phyloP scores from a whole-genome alignment of 495 filamentous ascomycete species.

The Sphaerosporella brunnea region DNA sequence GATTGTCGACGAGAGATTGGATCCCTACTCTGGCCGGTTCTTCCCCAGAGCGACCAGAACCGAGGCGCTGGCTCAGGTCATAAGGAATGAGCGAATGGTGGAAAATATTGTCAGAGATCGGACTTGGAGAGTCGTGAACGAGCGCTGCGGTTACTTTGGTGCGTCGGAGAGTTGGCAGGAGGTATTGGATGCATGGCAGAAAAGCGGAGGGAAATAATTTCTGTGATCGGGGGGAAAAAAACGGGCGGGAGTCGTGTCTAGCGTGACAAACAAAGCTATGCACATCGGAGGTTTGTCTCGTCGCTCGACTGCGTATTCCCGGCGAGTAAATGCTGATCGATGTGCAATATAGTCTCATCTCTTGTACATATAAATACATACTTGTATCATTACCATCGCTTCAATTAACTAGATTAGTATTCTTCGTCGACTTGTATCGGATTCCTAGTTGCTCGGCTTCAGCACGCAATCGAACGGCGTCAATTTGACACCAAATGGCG shows the following conservation, averaged over 20 bases:
- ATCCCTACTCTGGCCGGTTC: slow-evolving; percentile 77
- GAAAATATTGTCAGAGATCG: slow-evolving; percentile 71
- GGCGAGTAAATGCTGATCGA: too few relatives aligned
- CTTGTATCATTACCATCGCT: too few relatives aligned
- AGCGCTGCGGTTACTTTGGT: slow-evolving; percentile 55
- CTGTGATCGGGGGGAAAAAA: too few relatives aligned
- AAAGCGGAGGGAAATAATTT: neutral
- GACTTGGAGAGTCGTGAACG: slow-evolving; percentile 66
- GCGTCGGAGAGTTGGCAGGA: slow-evolving; percentile 44
- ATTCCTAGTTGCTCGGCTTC: too few relatives aligned
- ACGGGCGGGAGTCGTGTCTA: too few relatives aligned
- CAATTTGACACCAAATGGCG: neutral
- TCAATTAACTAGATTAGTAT: too few relatives aligned
- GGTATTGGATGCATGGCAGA: slow-evolving; percentile 6
- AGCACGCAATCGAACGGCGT: neutral
- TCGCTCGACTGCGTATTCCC: too few relatives aligned
- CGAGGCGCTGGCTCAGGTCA: slow-evolving; percentile 54
- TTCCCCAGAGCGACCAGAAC: slow-evolving; percentile 72
- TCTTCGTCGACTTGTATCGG: too few relatives aligned
- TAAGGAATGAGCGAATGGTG: slow-evolving; percentile 71
- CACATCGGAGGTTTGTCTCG: too few relatives aligned
- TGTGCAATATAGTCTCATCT: too few relatives aligned
- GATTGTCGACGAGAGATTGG: slow-evolving; percentile 72
- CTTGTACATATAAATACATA: too few relatives aligned
- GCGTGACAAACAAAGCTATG: too few relatives aligned